Evolutionary conservation across 495 filamentous ascomycete genomes (phyloP).

Genomic region (Pyrenopolyporus hunteri): DNA sequence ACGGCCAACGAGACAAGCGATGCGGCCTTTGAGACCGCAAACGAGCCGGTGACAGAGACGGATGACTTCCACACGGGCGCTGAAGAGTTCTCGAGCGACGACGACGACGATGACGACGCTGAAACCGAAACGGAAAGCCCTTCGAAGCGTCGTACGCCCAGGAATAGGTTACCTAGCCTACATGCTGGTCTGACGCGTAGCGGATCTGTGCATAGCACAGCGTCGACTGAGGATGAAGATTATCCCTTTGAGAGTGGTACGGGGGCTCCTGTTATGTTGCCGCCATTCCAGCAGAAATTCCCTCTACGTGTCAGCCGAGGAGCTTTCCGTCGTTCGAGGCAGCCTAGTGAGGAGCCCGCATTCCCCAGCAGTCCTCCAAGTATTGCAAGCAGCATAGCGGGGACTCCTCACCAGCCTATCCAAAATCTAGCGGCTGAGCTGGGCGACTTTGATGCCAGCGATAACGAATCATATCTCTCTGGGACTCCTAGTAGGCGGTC

Average conservation of each 20-base stretch:
- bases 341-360: slow-evolving; percentile 66
- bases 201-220: slow-evolving; percentile 83
- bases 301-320: slow-evolving; percentile 72
- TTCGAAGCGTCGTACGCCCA: slow-evolving; percentile 51
- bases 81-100: slow-evolving; percentile 79
- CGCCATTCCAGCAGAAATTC: slow-evolving; percentile 65
- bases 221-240: slow-evolving; percentile 84
- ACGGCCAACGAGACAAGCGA: slow-evolving; percentile 86
- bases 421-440: slow-evolving; percentile 93
- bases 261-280: slow-evolving; percentile 66
- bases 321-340: slow-evolving; percentile 65
- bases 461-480: slow-evolving; percentile 61
- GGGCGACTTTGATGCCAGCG: slow-evolving; percentile 71
- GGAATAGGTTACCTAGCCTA: slow-evolving; percentile 43
- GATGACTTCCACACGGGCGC: slow-evolving; percentile 92
- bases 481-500: slow-evolving; percentile 54
- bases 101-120: slow-evolving; percentile 71
- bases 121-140: slow-evolving; percentile 86
- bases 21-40: slow-evolving; percentile 84
- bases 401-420: slow-evolving; percentile 60
- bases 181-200: slow-evolving; percentile 43
- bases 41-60: slow-evolving; percentile 83
- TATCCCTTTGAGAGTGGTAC: slow-evolving; percentile 49
- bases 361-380: slow-evolving; percentile 61
- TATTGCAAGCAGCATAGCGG: slow-evolving; percentile 55